These are phyloP conservation scores for Auriscalpium orientale DNA, from an alignment of 768 basidiomycete genomes.

Conservation along the genomic window DNA sequence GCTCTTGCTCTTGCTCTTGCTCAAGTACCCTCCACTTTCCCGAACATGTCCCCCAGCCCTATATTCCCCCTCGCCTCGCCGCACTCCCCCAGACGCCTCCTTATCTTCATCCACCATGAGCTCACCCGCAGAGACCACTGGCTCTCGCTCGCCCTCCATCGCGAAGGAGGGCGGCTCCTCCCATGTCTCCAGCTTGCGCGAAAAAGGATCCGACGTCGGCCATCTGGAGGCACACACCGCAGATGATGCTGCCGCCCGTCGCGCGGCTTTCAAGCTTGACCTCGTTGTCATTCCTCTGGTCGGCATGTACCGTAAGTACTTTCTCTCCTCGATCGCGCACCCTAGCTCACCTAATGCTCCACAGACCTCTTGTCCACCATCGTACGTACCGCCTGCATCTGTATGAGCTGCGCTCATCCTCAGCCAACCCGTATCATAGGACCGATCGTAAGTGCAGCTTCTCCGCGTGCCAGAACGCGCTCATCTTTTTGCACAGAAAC, in stretches of 20 bases:
- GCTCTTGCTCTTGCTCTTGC: neutral
- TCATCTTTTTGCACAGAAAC: constrained; percentile 7
- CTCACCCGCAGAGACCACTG: neutral
- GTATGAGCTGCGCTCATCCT: neutral
- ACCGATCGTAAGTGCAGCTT: constrained; percentile 9
- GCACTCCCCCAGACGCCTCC: neutral
- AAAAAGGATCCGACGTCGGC: neutral
- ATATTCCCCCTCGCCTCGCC: neutral
- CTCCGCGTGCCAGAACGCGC: neutral
- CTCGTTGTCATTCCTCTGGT: constrained; percentile 9
- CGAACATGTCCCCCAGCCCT: neutral
- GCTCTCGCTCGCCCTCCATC: neutral
- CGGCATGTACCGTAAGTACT: constrained; percentile 12
- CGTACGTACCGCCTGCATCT: neutral
- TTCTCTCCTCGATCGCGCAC: neutral
- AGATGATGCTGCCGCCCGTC: neutral
- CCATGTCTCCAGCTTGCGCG: neutral
- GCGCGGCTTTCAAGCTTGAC: constrained; percentile 9
- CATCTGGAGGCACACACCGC: constrained; percentile 2
- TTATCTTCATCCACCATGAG: no score
- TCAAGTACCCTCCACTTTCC: neutral
- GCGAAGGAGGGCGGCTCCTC: neutral
- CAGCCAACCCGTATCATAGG: neutral
- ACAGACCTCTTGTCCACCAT: constrained; percentile 12
- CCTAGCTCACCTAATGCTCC: neutral